phyloP scores from a whole-genome alignment of 176 grass and related monocot genomes.

The maize (Zea mays) region DNA sequence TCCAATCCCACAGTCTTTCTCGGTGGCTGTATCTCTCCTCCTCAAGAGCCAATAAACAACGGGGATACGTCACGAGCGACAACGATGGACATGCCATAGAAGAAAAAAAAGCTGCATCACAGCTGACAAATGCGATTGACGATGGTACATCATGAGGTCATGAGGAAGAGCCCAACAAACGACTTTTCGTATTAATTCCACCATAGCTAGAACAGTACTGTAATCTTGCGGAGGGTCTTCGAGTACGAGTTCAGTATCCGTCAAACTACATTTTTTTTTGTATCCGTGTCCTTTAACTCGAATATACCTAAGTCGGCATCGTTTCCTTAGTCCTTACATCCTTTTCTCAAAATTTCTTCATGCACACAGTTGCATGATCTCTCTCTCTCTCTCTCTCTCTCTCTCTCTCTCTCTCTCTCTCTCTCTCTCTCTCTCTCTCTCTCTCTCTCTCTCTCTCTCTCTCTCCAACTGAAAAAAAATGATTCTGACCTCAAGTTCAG shows the following conservation, averaged over 20 bases:
- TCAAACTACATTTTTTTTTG: not conserved
- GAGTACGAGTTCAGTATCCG: not conserved
- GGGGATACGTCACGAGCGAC: not conserved
- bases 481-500: too few species aligned
- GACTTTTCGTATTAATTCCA: not conserved
- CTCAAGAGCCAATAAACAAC: not conserved
- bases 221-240: not conserved
- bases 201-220: not conserved
- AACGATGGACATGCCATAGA: not conserved
- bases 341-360: not conserved
- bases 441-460: too few species aligned
- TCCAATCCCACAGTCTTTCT: conserved; percentile 6
- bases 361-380: not conserved
- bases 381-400: too few species aligned
- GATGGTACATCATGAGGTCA: not conserved
- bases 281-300: not conserved
- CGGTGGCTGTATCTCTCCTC: not conserved
- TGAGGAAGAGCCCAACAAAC: not conserved
- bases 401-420: too few species aligned
- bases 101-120: not conserved
- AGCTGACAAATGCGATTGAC: not conserved
- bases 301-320: not conserved
- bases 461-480: too few species aligned
- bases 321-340: not conserved
- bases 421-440: too few species aligned